Base-by-base conservation (phyloP, 2,329 filamentous ascomycete genomes). In the Pestalotiopsis sp. region DNA sequence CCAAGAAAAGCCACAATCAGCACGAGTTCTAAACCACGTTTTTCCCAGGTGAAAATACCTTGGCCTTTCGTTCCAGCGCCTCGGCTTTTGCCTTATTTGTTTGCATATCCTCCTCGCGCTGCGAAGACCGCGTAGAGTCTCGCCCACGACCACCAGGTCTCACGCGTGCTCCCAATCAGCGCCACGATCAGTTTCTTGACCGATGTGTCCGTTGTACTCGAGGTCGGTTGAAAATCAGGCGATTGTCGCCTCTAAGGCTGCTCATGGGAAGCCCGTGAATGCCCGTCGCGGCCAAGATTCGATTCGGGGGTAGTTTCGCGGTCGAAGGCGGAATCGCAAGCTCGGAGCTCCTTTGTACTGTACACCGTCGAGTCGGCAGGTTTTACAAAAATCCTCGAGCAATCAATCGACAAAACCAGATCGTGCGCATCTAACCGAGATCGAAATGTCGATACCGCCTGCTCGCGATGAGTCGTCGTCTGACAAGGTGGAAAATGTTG, bases 51-150 rank as follows among this genome's bases (percentile, higher is more conserved):
- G 52, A 67, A 71, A 75, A 72, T 64, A 76, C 74, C 71, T 80
- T 78, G 74, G 78, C 75, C 73, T 75, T 76, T 67, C 74, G 74
- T 76, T 75, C 76, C 71, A 82, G 79, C 76, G 81, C 80, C 79
- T 84, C 83, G 76, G 80, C 81, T 75, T 81, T 84, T 59, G 76
- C 78, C 77, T 79, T 84, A 71, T 78, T 80, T 72, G 80, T 74
- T 74, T 78, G 77, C 81, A 78, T 78, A 61, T 76, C 75, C 73
- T 69, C 66, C 64, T 67, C n/a, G 61, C 22, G 38, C 44, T 55
- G 67, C 67, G 61, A 64, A 66, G 44, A 66, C 65, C 61, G 63
- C 66, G 55, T 65, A 58, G 58, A 58, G 62, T 63, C 65, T 65
- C 68, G 62, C 68, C 62, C 62, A 65, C 44, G 62, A 30, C 62